Evolutionary conservation across 495 filamentous ascomycete species (phyloP).

Genomic region (Lichina pygmaea): DNA sequence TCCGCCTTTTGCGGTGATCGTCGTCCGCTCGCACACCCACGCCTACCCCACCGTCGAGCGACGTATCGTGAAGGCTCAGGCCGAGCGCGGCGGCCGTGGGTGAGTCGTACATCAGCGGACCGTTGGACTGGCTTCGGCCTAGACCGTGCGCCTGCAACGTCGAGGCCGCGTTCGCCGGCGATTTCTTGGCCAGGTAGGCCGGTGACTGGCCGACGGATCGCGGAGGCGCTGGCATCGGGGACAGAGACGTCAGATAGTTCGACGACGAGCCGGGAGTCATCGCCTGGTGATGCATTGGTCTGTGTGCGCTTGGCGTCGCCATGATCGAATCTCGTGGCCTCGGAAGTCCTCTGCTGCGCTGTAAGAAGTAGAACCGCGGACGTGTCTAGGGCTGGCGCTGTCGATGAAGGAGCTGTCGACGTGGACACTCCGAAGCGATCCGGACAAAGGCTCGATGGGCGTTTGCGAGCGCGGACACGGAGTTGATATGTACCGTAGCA

Average conservation of each 20-base stretch:
- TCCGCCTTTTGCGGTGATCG: slow-evolving; percentile 25
- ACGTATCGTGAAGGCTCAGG: slow-evolving; percentile 1
- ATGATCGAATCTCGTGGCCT: too few species aligned
- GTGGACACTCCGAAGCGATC: too few species aligned
- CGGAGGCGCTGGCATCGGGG: neutral
- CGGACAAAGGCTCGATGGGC: too few species aligned
- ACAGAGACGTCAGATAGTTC: neutral
- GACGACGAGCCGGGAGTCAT: slow-evolving; percentile 2
- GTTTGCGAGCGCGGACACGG: too few species aligned
- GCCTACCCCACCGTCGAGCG: neutral
- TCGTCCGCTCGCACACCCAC: slow-evolving; percentile 17
- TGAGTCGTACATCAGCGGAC: slow-evolving; percentile 2
- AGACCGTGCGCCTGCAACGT: neutral
- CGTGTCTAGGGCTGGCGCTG: too few species aligned
- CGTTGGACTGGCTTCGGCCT: slow-evolving; percentile 1
- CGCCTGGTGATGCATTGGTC: neutral
- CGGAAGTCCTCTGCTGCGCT: too few species aligned
- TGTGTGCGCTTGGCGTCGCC: too few species aligned
- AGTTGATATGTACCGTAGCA: too few species aligned
- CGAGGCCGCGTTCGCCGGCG: neutral
- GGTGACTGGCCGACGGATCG: slow-evolving; percentile 1
- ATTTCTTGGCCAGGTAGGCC: slow-evolving; percentile 1
- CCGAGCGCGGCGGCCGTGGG: slow-evolving; percentile 2
- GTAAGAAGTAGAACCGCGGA: too few species aligned
- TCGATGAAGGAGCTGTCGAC: too few species aligned